phyloP scores from a whole-genome alignment of 2,329 filamentous ascomycete genomes.

The Decorospora gaudefroyi region DNA sequence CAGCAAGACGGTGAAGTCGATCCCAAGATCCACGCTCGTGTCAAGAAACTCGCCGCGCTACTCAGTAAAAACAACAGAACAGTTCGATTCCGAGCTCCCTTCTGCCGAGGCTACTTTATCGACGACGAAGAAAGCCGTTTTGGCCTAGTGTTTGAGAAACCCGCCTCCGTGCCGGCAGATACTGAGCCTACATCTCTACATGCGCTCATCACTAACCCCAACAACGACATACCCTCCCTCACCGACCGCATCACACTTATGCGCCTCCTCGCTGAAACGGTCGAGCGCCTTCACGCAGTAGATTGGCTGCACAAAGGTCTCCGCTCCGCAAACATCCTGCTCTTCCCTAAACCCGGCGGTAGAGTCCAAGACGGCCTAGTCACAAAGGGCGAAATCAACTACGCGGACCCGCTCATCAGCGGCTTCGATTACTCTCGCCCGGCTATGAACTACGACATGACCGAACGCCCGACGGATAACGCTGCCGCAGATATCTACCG shows the following conservation, averaged over 20 bases:
- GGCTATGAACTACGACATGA: slow-evolving; percentile 56
- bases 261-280: slow-evolving; percentile 57
- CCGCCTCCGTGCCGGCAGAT: slow-evolving; percentile 46
- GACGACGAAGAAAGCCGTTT: slow-evolving; percentile 50
- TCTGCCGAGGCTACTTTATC: slow-evolving; percentile 45
- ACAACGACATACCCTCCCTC: slow-evolving; percentile 52
- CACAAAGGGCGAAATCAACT: slow-evolving; percentile 39
- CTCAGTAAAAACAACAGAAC: slow-evolving; percentile 40
- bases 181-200: slow-evolving; percentile 55
- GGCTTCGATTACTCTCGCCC: slow-evolving; percentile 62
- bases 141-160: slow-evolving; percentile 60
- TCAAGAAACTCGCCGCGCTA: slow-evolving; percentile 39
- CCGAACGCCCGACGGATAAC: slow-evolving; percentile 55
- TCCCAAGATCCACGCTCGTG: slow-evolving; percentile 37
- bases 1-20: slow-evolving; percentile 26
- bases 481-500: slow-evolving; percentile 57
- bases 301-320: slow-evolving; percentile 65
- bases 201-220: slow-evolving; percentile 49
- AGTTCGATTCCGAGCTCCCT: slow-evolving; percentile 41
- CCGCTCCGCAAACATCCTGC: slow-evolving; percentile 59
- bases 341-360: slow-evolving; percentile 49
- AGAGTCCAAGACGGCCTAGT: not conserved
- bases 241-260: slow-evolving; percentile 59
- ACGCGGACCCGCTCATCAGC: slow-evolving; percentile 53
- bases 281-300: slow-evolving; percentile 61